Conservation (phyloP, 2,329 filamentous ascomycete species). For the Trichoderma sp. region DNA sequence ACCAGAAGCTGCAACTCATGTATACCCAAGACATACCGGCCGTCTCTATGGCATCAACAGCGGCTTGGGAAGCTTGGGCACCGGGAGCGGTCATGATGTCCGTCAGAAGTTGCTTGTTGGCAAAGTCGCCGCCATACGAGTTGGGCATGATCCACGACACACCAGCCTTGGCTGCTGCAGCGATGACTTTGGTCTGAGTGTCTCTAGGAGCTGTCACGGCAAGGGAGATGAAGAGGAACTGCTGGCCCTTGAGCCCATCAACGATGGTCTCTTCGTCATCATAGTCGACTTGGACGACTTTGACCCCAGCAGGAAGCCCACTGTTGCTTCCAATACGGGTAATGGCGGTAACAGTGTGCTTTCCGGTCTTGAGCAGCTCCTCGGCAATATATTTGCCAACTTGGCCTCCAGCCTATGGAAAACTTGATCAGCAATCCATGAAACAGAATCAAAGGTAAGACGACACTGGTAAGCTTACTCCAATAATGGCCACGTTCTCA, state of each 20-base stretch:
- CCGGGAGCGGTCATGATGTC: conserved; percentile 32
- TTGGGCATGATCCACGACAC: conserved; percentile 55
- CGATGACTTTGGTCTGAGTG: conserved; percentile 44
- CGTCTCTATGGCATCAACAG: conserved; percentile 25
- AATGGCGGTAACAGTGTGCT: conserved; percentile 53
- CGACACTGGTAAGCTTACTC: conserved; percentile 38
- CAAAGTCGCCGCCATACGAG: conserved; percentile 36
- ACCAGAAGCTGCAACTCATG: conserved; percentile 57
- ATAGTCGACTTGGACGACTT: conserved; percentile 44
- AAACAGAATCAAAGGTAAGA: not conserved
- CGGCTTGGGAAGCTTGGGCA: conserved; percentile 19
- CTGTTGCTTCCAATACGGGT: conserved; percentile 45
- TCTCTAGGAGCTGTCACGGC: conserved; percentile 40
- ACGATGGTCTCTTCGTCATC: conserved; percentile 43
- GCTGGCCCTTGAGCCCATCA: conserved; percentile 49
- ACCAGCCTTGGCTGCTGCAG: conserved; percentile 50
- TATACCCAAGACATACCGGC: conserved; percentile 44
- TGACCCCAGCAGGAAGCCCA: conserved; percentile 45
- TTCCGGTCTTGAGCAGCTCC: conserved; percentile 47
- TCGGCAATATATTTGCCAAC: conserved; percentile 41
- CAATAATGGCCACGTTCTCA: conserved; percentile 46
- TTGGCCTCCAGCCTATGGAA: conserved; percentile 31
- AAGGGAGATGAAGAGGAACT: conserved; percentile 55
- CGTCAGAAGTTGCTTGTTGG: conserved; percentile 28
- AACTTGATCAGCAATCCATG: not conserved